Conservation (phyloP, 2,329 filamentous ascomycete genomes). For the Tothia fuscella region DNA sequence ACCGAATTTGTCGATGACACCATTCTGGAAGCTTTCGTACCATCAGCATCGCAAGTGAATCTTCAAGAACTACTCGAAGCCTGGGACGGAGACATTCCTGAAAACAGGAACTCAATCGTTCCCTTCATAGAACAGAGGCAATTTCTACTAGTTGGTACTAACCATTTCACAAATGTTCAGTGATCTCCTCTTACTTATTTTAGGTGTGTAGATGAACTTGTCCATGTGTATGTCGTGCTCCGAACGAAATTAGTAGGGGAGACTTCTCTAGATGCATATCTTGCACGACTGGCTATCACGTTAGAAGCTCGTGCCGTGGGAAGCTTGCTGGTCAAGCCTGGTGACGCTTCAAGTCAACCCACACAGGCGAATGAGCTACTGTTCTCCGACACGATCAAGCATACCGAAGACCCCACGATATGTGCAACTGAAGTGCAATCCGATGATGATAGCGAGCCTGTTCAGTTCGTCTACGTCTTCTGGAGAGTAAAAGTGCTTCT, state of each 20-base stretch:
- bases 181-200: slow-evolving; percentile 38
- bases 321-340: slow-evolving; percentile 8
- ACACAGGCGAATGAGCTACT: slow-evolving; percentile 42
- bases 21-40: slow-evolving; percentile 22
- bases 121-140: slow-evolving; percentile 51
- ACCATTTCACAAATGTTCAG: slow-evolving; percentile 20
- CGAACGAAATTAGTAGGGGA: slow-evolving; percentile 51
- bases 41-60: slow-evolving; percentile 23
- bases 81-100: slow-evolving; percentile 32
- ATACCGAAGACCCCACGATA: slow-evolving; percentile 21
- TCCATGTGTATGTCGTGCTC: slow-evolving; percentile 56
- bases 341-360: slow-evolving; percentile 15
- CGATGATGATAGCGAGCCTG: slow-evolving; percentile 8
- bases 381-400: slow-evolving; percentile 34
- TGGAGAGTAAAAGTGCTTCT: slow-evolving; percentile 28
- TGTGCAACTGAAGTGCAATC: slow-evolving; percentile 19
- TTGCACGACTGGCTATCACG: slow-evolving; percentile 51
- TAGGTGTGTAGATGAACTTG: slow-evolving; percentile 56
- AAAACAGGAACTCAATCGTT: slow-evolving; percentile 35
- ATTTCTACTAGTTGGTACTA: slow-evolving; percentile 61
- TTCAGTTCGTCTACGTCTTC: slow-evolving; percentile 23
- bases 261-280: slow-evolving; percentile 42
- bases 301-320: slow-evolving; percentile 53
- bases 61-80: slow-evolving; percentile 28
- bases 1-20: slow-evolving; percentile 14